Evolutionary conservation across 1,284 basidiomycete genomes (phyloP), one percentile per base, ranked within the genome.

Genomic region (Cystobasidium pallidum): DNA sequence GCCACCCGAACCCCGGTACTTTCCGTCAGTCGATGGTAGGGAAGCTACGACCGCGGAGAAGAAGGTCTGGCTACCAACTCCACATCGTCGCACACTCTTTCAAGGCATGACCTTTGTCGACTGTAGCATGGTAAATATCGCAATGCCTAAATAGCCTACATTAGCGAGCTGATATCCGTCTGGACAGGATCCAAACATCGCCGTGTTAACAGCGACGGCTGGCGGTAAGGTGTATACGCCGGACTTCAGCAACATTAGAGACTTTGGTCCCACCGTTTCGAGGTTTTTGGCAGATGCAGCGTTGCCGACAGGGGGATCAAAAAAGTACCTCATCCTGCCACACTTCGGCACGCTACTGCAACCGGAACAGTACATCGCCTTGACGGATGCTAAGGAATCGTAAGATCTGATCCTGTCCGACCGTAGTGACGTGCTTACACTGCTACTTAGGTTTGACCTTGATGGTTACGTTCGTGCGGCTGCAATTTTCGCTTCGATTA

Each of bases 21-120:
- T 68, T 39, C 66, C 66, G 15, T 28, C 30, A 24, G 45, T 68
- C 3, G 66, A 68, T 30, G 66, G 66, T 8, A 58, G 54, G 36
- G 66, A 59, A 32, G 41, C 36, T 2, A 49, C 57, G 2, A 2
- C 19, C 7, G 54, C 36, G 47, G 66, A 68, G 26, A 24, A 47
- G 19, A 45, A 59, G 17, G 19, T 58, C 26, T 68, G 66, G 66
- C 32, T 58, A 13, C 66, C 66, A 13, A 24, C 28, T 61, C 45
- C 36, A 47, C 54, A 21, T 13, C 45, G 66, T 11, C 21, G 45
- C 1, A n/a, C 24, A 43, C 54, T 68, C 1, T 49, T 68, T 43
- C n/a, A 59, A 32, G 36, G 30, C 3, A 47, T 45, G 17, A 51
- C 26, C 41, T 68, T 68, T 21, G 34, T 68, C 39, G 66, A 68